Conservation (phyloP, 345 rosid species). For the Melastoma malabathricum region DNA sequence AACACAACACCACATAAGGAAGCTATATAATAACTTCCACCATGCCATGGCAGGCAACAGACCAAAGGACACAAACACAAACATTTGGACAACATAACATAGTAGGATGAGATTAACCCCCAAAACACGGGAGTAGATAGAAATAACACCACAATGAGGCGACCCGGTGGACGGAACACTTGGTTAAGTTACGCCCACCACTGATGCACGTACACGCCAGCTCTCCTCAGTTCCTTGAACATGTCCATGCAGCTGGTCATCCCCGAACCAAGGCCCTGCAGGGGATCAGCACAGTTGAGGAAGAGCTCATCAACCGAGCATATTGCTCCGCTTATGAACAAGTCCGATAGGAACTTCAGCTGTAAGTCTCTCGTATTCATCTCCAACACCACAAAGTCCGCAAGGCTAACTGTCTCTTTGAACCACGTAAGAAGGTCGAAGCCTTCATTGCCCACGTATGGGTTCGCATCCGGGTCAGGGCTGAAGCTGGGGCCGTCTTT, state of each 20-base stretch:
- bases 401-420: slow-evolving; percentile 46
- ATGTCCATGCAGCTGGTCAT: slow-evolving; percentile 37
- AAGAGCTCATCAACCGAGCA: slow-evolving; percentile 74
- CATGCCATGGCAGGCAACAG: too few relatives aligned
- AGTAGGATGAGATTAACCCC: too few relatives aligned
- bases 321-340: slow-evolving; percentile 52
- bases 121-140: too few relatives aligned
- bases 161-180: too few relatives aligned
- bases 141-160: too few relatives aligned
- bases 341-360: slow-evolving; percentile 39
- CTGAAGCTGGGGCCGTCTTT: slow-evolving; percentile 7
- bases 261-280: slow-evolving; percentile 11
- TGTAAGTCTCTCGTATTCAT: slow-evolving; percentile 54
- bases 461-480: slow-evolving; percentile 29
- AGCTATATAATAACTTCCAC: too few relatives aligned
- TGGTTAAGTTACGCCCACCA: slow-evolving; percentile 50
- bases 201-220: slow-evolving; percentile 75
- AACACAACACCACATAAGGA: too few relatives aligned
- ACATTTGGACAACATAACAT: too few relatives aligned
- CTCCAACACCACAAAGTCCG: slow-evolving; percentile 70
- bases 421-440: slow-evolving; percentile 77
- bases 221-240: slow-evolving; percentile 46
- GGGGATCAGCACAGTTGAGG: slow-evolving; percentile 36
- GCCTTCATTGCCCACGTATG: slow-evolving; percentile 35
- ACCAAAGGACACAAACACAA: too few relatives aligned